Evolutionary conservation across 169 alveolate genomes (phyloP), one percentile per base, ranked within the genome.

Genomic region (Plasmodium adleri): DNA sequence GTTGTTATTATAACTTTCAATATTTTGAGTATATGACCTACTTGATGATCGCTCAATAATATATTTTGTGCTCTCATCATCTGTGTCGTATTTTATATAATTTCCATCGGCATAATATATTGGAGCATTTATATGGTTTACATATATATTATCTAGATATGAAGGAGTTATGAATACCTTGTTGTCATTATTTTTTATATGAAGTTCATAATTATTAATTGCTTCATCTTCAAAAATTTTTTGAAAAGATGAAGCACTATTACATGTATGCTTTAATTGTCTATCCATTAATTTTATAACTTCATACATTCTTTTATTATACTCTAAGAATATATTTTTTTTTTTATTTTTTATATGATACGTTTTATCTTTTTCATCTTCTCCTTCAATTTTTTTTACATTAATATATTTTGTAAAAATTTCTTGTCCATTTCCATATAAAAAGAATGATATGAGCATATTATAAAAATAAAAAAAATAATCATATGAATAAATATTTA

Each of bases 391-490:
- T 13, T 28, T 76, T 17, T 76, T 76, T 7, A 64, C 15, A 56
- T 76, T 47, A 32, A 66, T 17, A 43, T 62, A 76, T 8, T 67
- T 45, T 28, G 74, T 47, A 64, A 76, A 76, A 20, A 63, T 66
- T 39, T 76, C 71, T 43, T 76, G 49, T 3, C 88, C 88, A 22
- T 54, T 76, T 28, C 88, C 88, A 64, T 76, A 76, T 24, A 64
- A 20, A 49, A 64, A 76, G 7, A 76, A 49, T 39, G 88, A 76
- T 17, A 76, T 54, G 1, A 66, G 59, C 88, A 76, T 76, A 22
- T 76, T 64, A 64, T 76, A 76, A 20, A 76, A 76, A 76, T 76
- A 76, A 50, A 76, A 76, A 43, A 76, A 76, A 39, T 76, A 76
- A 54, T 76, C 88, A 67, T 76, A 76, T 43, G 76, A 76, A 6